phyloP scores from a whole-genome alignment of 1,284 basidiomycete species.

The Vanrija sp. region DNA sequence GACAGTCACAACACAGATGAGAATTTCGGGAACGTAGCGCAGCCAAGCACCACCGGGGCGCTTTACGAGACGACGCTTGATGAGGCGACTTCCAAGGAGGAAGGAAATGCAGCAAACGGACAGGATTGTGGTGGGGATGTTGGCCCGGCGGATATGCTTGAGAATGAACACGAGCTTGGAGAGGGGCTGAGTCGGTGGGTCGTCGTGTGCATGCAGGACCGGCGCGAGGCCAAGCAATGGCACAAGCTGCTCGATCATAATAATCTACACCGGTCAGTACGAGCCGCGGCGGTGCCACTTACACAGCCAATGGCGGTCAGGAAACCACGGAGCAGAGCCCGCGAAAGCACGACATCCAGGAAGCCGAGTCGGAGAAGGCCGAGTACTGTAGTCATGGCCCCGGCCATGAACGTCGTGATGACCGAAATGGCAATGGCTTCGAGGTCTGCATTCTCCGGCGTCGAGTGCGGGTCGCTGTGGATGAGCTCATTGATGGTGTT shows the following conservation, averaged over 20 bases:
- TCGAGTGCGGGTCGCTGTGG: conserved; percentile 59
- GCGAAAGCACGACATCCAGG: conserved; percentile 88
- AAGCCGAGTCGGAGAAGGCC: conserved; percentile 88
- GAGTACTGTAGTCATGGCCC: conserved; percentile 78
- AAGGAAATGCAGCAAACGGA: conserved; percentile 63
- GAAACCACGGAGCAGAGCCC: conserved; percentile 79
- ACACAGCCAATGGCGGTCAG: conserved; percentile 51
- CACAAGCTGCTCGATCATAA: conserved; percentile 61
- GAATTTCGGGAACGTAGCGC: conserved; percentile 78
- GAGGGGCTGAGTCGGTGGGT: conserved; percentile 53
- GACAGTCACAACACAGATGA: conserved; percentile 68
- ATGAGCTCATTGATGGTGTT: conserved; percentile 72
- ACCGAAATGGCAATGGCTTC: conserved; percentile 59
- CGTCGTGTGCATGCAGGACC: conserved; percentile 52
- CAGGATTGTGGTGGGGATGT: conserved; percentile 66
- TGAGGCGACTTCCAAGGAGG: conserved; percentile 57
- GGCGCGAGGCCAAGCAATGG: conserved; percentile 60
- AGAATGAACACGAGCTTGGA: conserved; percentile 75
- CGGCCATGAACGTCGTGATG: conserved; percentile 78
- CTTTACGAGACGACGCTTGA: conserved; percentile 53
- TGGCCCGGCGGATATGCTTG: conserved; percentile 60
- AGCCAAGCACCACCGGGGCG: conserved; percentile 57
- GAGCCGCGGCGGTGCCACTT: conserved; percentile 7
- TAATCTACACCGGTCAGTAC: conserved; percentile 38
- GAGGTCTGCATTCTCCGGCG: conserved; percentile 52